A percentile compares a stretch with the other conserved stretches of the same genome.
These are phyloP conservation scores for Alternaria sp. DNA, from an alignment of 2,329 filamentous ascomycete species.

Conservation along the genomic window DNA sequence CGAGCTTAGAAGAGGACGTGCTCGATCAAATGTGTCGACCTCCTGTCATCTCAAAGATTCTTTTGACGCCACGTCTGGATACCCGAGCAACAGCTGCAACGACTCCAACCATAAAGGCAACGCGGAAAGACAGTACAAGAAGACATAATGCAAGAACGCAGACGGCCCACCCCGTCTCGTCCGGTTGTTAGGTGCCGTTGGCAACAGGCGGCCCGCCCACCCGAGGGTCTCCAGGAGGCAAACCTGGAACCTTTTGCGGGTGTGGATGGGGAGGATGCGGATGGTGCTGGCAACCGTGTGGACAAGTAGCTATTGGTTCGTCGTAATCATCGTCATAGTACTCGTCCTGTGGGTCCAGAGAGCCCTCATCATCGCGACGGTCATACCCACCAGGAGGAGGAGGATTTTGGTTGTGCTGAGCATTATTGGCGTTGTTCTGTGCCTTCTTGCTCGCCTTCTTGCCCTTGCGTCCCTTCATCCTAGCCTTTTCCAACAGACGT, in stretches of 20 bases:
- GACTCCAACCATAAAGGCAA: constrained; percentile 33
- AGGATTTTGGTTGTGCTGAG: constrained; percentile 43
- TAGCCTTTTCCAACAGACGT: constrained; percentile 87
- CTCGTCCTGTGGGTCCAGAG: constrained; percentile 45
- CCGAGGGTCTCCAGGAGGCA: constrained; percentile 39
- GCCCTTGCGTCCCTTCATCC: constrained; percentile 89
- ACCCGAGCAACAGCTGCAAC: constrained; percentile 16
- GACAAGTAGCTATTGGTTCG: constrained; percentile 40
- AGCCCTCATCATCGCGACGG: constrained; percentile 42
- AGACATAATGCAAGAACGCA: constrained; percentile 49
- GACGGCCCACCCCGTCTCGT: constrained; percentile 53
- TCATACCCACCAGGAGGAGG: constrained; percentile 43
- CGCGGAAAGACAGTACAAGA: constrained; percentile 38
- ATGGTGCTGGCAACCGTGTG: constrained; percentile 45
- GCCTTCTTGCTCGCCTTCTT: constrained; percentile 79
- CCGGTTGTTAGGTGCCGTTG: constrained; percentile 46
- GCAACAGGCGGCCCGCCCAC: constrained; percentile 30
- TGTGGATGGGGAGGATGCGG: constrained; percentile 37
- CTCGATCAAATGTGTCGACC: background rate
- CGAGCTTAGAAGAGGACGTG: background rate
- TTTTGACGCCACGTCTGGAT: constrained; percentile 12
- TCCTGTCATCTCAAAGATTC: constrained; percentile 14
- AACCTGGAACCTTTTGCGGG: constrained; percentile 31
- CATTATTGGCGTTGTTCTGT: constrained; percentile 46
- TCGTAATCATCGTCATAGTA: constrained; percentile 52